These are phyloP conservation scores for Glaciozyma antarctica DNA, from an alignment of 768 basidiomycete genomes.

Conservation along the genomic window DNA sequence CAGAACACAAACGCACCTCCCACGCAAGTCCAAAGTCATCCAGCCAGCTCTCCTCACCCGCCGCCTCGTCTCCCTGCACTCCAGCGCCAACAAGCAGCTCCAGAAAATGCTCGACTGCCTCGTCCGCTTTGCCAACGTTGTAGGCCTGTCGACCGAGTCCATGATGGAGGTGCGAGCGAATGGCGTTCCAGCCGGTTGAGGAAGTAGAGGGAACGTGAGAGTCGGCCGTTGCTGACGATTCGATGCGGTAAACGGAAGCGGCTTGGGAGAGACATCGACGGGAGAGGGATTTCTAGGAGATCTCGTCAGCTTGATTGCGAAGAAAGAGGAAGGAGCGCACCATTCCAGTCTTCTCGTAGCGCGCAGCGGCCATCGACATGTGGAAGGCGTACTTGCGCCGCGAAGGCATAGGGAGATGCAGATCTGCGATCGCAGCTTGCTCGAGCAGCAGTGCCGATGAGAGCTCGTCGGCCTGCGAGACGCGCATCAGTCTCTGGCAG, in stretches of 20 bases:
- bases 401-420: slow-evolving; percentile 26
- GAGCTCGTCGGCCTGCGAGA: slow-evolving; percentile 38
- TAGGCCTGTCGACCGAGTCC: slow-evolving; percentile 67
- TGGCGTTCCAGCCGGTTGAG: slow-evolving; percentile 8
- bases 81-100: slow-evolving; percentile 48
- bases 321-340: slow-evolving; percentile 32
- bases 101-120: slow-evolving; percentile 69
- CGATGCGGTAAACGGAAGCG: slow-evolving; percentile 36
- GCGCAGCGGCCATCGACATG: slow-evolving; percentile 40
- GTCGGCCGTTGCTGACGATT: not conserved
- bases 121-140: slow-evolving; percentile 71
- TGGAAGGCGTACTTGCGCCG: slow-evolving; percentile 39
- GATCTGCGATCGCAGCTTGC: slow-evolving; percentile 41
- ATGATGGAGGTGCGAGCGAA: slow-evolving; percentile 41
- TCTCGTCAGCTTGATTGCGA: not conserved
- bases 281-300: slow-evolving; percentile 41
- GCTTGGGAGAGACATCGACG: slow-evolving; percentile 41
- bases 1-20: slow-evolving; percentile 39
- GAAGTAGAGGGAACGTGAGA: not conserved
- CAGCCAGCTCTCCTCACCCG: slow-evolving; percentile 38
- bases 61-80: not conserved
- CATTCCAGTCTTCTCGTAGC: slow-evolving; percentile 43
- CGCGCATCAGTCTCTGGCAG: not conserved
- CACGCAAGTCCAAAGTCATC: slow-evolving; percentile 87
- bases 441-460: slow-evolving; percentile 43